These are phyloP conservation scores for Microcyclospora pomicola DNA, from an alignment of 2,329 filamentous ascomycete genomes.

Conservation along the genomic window DNA sequence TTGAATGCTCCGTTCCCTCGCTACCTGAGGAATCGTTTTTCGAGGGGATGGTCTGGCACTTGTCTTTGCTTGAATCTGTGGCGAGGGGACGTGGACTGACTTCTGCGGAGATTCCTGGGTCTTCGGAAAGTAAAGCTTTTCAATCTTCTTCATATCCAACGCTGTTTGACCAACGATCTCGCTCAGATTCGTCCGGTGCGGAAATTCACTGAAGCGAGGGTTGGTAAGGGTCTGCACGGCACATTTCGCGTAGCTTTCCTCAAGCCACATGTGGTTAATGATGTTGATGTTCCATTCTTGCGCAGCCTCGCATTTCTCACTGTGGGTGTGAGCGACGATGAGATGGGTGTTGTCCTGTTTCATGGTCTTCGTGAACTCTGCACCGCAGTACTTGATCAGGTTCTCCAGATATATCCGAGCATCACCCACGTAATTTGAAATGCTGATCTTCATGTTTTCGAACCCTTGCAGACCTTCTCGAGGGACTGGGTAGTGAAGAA, in stretches of 20 bases:
- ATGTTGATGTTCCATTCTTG: constrained; percentile 84
- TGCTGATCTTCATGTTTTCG: constrained; percentile 59
- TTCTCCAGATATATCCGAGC: constrained; percentile 89
- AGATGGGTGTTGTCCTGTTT: constrained; percentile 92
- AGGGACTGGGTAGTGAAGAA: constrained; percentile 83
- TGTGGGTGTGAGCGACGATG: constrained; percentile 74
- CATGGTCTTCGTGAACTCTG: constrained; percentile 87
- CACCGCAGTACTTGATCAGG: constrained; percentile 68
- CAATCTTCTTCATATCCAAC: constrained; percentile 58
- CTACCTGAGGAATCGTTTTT: constrained; percentile 11
- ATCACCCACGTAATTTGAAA: constrained; percentile 95
- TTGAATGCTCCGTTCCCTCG: constrained; percentile 3
- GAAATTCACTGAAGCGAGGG: constrained; percentile 72
- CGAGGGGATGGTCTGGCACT: constrained; percentile 6
- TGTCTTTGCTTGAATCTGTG: constrained; percentile 1
- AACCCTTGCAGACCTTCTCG: constrained; percentile 68
- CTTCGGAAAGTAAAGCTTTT: constrained; percentile 49
- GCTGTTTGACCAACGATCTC: constrained; percentile 85
- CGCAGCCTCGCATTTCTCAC: constrained; percentile 87
- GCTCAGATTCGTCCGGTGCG: constrained; percentile 74
- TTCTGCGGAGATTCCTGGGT: constrained; percentile 13
- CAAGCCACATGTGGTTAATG: constrained; percentile 91
- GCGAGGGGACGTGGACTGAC: constrained; percentile 1
- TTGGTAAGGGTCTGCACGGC: constrained; percentile 58
- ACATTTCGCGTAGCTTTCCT: constrained; percentile 91